A percentile compares a stretch with the other conserved stretches of the same genome.
Evolutionary conservation across 2,329 filamentous ascomycete genomes (phyloP).

Genomic region (Dendryphion nanum): DNA sequence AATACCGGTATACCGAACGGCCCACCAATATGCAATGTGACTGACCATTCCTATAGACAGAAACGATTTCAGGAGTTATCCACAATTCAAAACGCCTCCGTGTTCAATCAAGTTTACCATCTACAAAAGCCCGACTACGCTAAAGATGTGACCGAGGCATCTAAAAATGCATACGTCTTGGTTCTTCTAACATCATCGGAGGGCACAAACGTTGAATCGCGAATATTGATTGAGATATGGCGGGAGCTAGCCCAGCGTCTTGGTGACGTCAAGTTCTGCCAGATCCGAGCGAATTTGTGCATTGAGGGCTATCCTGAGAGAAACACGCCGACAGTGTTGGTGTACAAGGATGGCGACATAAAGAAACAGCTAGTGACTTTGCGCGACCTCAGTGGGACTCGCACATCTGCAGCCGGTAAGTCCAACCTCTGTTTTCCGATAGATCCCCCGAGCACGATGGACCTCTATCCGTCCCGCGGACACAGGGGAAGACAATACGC

Average conservation of each 20-base stretch:
- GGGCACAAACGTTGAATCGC: conserved; percentile 80
- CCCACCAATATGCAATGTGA: not conserved
- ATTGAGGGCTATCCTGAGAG: conserved; percentile 95
- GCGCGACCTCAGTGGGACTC: conserved; percentile 67
- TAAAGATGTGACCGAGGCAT: conserved; percentile 88
- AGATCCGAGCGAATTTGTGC: conserved; percentile 87
- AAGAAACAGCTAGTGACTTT: conserved; percentile 89
- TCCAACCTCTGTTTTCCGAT: conserved; percentile 1
- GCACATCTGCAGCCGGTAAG: conserved; percentile 26
- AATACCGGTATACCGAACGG: conserved; percentile 61
- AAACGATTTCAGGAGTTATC: conserved; percentile 84
- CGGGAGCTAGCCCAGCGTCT: conserved; percentile 78
- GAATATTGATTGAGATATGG: conserved; percentile 83
- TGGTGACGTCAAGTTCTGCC: conserved; percentile 95
- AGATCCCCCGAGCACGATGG: conserved; percentile 1
- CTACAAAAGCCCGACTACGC: conserved; percentile 93
- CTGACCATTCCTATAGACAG: conserved; percentile 48
- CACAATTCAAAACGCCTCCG: conserved; percentile 69
- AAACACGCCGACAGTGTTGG: conserved; percentile 90
- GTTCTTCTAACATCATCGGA: conserved; percentile 79
- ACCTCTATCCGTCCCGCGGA: not conserved
- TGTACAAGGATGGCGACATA: conserved; percentile 92
- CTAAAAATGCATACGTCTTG: conserved; percentile 64
- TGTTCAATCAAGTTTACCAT: conserved; percentile 89
- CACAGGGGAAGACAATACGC: not conserved